Conservation (phyloP, 495 filamentous ascomycete genomes). For the Extremus antarcticus region DNA sequence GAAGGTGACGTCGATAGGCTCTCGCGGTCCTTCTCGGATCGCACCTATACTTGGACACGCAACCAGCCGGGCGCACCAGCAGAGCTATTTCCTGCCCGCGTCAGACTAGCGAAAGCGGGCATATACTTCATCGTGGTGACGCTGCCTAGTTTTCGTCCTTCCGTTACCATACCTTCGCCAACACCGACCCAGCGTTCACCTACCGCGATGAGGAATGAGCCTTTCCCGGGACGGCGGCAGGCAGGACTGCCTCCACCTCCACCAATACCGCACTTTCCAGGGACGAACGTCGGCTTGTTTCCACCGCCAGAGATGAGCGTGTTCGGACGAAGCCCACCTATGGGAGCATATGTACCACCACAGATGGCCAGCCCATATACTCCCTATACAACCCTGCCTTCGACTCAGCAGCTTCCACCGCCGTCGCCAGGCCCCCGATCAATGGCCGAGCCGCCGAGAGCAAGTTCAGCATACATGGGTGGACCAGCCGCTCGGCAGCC, state of each 20-base stretch:
- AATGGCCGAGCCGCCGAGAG: conserved; percentile 4
- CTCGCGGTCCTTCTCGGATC: conserved; percentile 10
- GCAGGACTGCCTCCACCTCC: neutral
- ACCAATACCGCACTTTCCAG: neutral
- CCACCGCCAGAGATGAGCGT: neutral
- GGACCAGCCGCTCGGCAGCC: neutral
- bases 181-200: neutral
- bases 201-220: neutral
- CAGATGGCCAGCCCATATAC: neutral
- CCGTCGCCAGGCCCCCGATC: neutral
- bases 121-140: conserved; percentile 19
- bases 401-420: neutral
- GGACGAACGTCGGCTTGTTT: neutral
- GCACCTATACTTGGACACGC: conserved; percentile 13
- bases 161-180: neutral
- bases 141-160: conserved; percentile 12
- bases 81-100: conserved; percentile 14
- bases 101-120: conserved; percentile 13
- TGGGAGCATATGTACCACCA: neutral
- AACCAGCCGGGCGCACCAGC: neutral
- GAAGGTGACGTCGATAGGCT: conserved; percentile 16
- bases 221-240: neutral
- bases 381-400: neutral
- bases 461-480: conserved; percentile 8
- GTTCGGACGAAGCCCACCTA: neutral